Percentiles rank a stretch among this genome's conserved stretches.
Conservation (phyloP, 371 early-diverging fungal genomes). For the Mortierella sp. region DNA sequence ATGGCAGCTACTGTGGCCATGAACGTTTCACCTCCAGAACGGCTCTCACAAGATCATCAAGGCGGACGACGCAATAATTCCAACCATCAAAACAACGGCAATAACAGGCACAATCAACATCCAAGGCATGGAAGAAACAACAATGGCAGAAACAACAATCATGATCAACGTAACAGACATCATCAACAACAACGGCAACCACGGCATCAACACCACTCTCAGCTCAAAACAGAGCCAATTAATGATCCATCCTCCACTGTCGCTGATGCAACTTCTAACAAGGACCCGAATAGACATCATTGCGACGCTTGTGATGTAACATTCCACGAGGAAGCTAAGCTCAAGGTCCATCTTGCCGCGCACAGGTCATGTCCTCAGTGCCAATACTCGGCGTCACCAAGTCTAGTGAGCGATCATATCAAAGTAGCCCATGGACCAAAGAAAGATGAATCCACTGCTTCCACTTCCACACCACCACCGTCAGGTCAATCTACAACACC, state of each 20-base stretch:
- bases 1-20: constrained; percentile 32
- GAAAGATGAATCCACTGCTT: constrained; percentile 1
- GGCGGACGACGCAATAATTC: neutral
- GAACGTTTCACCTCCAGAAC: neutral
- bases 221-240: neutral
- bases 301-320: constrained; percentile 49
- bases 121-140: constrained; percentile 11
- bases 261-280: too few relatives aligned
- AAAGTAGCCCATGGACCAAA: constrained; percentile 33
- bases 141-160: too few relatives aligned
- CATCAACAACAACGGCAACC: constrained; percentile 14
- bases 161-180: constrained; percentile 1
- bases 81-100: constrained; percentile 1
- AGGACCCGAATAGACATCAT: constrained; percentile 15
- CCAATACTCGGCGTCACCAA: constrained; percentile 36
- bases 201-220: too few relatives aligned
- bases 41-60: neutral
- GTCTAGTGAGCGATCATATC: constrained; percentile 39
- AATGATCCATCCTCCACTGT: too few relatives aligned
- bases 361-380: constrained; percentile 44
- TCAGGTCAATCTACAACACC: neutral
- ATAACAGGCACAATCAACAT: constrained; percentile 13
- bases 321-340: constrained; percentile 37
- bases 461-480: too few relatives aligned
- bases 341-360: constrained; percentile 28